Conservation (phyloP, 371 early-diverging fungal genomes). For the Apophysomyces ossiformis region DNA sequence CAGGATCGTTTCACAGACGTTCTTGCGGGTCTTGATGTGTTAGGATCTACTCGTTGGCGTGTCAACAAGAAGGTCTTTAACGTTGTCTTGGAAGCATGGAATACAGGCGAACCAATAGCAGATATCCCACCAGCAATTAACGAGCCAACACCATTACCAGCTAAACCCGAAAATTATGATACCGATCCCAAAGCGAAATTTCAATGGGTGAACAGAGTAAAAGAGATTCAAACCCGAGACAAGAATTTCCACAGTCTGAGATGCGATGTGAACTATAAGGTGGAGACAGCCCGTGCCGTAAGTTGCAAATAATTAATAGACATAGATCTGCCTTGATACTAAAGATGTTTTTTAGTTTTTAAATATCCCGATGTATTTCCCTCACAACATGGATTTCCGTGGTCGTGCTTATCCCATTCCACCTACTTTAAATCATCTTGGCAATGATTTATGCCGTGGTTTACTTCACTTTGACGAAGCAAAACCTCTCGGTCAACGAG, state of each 20-base stretch:
- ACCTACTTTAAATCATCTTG: slow-evolving; percentile 93
- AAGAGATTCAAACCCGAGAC: slow-evolving; percentile 58
- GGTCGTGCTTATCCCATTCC: slow-evolving; percentile 99
- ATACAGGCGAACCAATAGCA: slow-evolving; percentile 76
- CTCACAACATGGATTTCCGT: slow-evolving; percentile 98
- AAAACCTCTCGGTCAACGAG: slow-evolving; percentile 86
- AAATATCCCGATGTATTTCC: slow-evolving; percentile 92
- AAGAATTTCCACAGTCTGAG: slow-evolving; percentile 85
- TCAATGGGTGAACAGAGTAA: slow-evolving; percentile 54
- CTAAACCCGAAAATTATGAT: slow-evolving; percentile 75
- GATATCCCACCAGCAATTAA: slow-evolving; percentile 71
- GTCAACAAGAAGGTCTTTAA: slow-evolving; percentile 86
- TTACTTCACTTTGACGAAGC: slow-evolving; percentile 83
- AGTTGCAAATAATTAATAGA: slow-evolving; percentile 28
- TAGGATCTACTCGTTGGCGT: slow-evolving; percentile 91
- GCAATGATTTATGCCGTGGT: slow-evolving; percentile 96
- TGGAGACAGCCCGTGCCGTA: slow-evolving; percentile 94
- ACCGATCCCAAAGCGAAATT: slow-evolving; percentile 64
- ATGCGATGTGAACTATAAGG: slow-evolving; percentile 94
- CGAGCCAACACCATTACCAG: slow-evolving; percentile 44
- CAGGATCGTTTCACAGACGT: slow-evolving; percentile 70
- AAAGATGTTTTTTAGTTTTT: slow-evolving; percentile 59
- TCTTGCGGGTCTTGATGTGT: slow-evolving; percentile 84
- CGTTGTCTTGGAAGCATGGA: slow-evolving; percentile 88
- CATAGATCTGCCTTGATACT: slow-evolving; percentile 2